Evolutionary conservation across 371 early-diverging fungal species (phyloP), one percentile per base, ranked within the genome.

Genomic region (Mycotypha africana): DNA sequence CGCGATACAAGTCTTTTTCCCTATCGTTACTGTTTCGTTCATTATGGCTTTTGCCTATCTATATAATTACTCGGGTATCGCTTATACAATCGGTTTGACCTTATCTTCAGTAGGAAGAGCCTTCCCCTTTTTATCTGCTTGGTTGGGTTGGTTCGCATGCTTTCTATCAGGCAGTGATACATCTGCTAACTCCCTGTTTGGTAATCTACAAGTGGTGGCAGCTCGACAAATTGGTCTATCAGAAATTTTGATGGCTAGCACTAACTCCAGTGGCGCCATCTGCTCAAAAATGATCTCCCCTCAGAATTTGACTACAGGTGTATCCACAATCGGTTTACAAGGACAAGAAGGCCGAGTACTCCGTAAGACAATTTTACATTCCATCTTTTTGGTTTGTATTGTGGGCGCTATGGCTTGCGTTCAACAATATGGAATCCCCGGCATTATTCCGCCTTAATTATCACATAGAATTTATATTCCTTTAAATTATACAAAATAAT

Each of bases 91-190:
- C n/a, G 75, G 75, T 19, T 44, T 74, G 12, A 66, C 68, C 0
- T 40, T 74, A 0, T 63, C 71, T n/a, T 68, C 68, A 15, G 75
- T 74, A 2, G 71, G 71, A 2, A 52, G 46, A 11, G 75, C 68
- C 0, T 74, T 74, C 57, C 75, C 75, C 0, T 74, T 74, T 46
- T 47, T 74, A 14, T 74, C 75, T 20, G 75, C 70, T 4, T 74
- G 68, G 68, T 50, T 74, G 6, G 75, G 75, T 15, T 74, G 75
- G 75, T 30, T 74, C 4, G 75, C 68, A 2, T 74, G 75, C 38
- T 74, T 74, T 53, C 48, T 74, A 16, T 68, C 71, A 12, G 75
- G 75, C 21, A 70, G 68, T 55, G 71, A 70, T 25, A 74, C 75
- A 1, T 68, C 71, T 3, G 68, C 68, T 10, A 67, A 67, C 33